Evolutionary conservation across 2,329 filamentous ascomycete genomes (phyloP).

Genomic region (Penicillium olsonii): DNA sequence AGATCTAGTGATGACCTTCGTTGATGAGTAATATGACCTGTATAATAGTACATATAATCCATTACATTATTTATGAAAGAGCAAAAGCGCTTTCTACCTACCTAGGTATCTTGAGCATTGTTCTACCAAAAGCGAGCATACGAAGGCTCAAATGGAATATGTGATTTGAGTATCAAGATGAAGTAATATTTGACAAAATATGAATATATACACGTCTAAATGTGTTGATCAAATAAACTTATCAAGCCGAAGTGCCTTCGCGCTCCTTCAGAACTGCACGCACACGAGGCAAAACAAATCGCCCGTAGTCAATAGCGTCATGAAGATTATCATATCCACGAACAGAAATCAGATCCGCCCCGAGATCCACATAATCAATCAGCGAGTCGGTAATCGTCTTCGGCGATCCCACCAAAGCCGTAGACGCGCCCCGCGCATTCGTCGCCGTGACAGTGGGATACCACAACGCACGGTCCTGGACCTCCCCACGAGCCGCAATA

Average conservation of each 20-base stretch:
- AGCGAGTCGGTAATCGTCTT: slow-evolving; percentile 57
- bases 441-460: slow-evolving; percentile 65
- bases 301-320: slow-evolving; percentile 61
- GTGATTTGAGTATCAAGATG: too few relatives aligned
- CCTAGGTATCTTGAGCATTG: too few relatives aligned
- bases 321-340: slow-evolving; percentile 63
- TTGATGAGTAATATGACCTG: not conserved
- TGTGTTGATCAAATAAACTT: not conserved
- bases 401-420: slow-evolving; percentile 58
- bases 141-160: too few relatives aligned
- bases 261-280: slow-evolving; percentile 28
- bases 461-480: slow-evolving; percentile 64
- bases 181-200: not conserved
- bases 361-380: slow-evolving; percentile 59
- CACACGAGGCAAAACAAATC: slow-evolving; percentile 56
- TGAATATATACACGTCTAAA: not conserved
- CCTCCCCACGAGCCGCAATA: slow-evolving; percentile 55
- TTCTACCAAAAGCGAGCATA: too few relatives aligned
- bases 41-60: not conserved
- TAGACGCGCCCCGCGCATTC: slow-evolving; percentile 61
- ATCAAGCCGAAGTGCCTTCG: not conserved
- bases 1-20: not conserved
- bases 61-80: too few relatives aligned
- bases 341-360: slow-evolving; percentile 60
- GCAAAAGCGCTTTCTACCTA: too few relatives aligned